Evolutionary conservation across 768 basidiomycete species (phyloP).

Genomic region (Dentipellis fragilis): DNA sequence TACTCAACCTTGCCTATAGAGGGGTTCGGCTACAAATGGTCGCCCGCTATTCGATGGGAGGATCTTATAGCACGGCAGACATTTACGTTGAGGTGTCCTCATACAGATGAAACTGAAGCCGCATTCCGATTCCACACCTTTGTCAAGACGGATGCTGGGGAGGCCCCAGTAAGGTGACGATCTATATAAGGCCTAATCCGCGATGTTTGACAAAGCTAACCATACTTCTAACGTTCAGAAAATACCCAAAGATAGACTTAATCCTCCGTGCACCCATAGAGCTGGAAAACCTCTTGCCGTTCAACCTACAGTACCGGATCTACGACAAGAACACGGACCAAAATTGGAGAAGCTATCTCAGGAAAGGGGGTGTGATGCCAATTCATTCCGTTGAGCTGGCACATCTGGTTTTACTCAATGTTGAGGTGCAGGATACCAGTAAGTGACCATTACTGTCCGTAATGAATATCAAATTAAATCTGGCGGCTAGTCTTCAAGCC

Average conservation of each 20-base stretch:
- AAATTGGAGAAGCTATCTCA: constrained; percentile 89
- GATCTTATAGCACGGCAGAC: constrained; percentile 58
- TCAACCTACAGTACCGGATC: constrained; percentile 90
- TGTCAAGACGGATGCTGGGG: constrained; percentile 63
- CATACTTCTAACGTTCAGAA: constrained; percentile 31
- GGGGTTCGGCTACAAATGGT: constrained; percentile 97
- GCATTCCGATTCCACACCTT: constrained; percentile 93
- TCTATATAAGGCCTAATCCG: too few species aligned
- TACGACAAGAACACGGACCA: constrained; percentile 93
- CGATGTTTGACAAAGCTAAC: neutral
- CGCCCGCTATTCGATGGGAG: constrained; percentile 78
- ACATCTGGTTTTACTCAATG: constrained; percentile 82
- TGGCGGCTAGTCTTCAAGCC: constrained; percentile 64
- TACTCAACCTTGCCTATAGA: constrained; percentile 34
- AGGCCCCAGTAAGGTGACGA: constrained; percentile 16
- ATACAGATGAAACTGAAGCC: constrained; percentile 70
- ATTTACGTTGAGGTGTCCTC: constrained; percentile 82
- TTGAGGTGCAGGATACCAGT: constrained; percentile 91
- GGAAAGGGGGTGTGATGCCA: constrained; percentile 91
- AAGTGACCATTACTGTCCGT: constrained; percentile 11
- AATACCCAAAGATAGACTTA: constrained; percentile 77
- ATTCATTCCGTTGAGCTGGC: constrained; percentile 90
- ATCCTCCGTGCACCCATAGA: constrained; percentile 89
- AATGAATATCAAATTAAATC: neutral
- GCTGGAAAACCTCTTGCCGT: constrained; percentile 90